Conservation (phyloP, 495 filamentous ascomycete genomes). For the Talaromyces ruber region DNA sequence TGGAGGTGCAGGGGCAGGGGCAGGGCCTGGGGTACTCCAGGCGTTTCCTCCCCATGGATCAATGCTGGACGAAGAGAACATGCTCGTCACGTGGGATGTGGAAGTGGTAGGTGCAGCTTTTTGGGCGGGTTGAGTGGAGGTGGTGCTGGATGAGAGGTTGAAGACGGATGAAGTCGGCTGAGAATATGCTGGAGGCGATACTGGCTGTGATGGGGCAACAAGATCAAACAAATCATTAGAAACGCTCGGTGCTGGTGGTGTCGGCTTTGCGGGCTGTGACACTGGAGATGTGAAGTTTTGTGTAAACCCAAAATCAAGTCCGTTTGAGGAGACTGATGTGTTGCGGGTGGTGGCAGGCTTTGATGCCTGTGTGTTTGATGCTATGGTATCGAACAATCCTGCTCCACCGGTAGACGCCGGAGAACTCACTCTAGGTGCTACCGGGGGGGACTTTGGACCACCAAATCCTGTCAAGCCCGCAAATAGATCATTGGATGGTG, state of each 20-base stretch:
- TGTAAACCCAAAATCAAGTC: constrained; percentile 45
- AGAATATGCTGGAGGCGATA: constrained; percentile 33
- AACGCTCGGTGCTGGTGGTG: constrained; percentile 28
- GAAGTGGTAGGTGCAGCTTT: constrained; percentile 31
- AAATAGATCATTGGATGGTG: constrained; percentile 61
- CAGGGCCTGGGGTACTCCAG: constrained; percentile 41
- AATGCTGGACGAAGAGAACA: constrained; percentile 23
- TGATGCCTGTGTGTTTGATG: constrained; percentile 42
- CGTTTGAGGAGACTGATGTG: constrained; percentile 37
- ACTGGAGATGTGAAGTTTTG: constrained; percentile 32
- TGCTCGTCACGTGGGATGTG: constrained; percentile 23
- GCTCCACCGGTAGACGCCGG: constrained; percentile 53
- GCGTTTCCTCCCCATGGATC: constrained; percentile 45
- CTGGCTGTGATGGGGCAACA: constrained; percentile 43
- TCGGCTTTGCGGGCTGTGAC: constrained; percentile 31
- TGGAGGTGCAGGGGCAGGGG: constrained; percentile 12
- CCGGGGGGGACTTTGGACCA: constrained; percentile 44
- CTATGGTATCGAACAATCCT: constrained; percentile 71
- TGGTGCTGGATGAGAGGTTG: constrained; percentile 54
- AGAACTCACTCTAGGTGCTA: constrained; percentile 44
- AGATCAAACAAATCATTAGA: constrained; percentile 77
- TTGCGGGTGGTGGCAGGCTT: constrained; percentile 30
- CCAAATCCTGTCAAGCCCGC: constrained; percentile 58
- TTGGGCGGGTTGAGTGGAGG: constrained; percentile 30
- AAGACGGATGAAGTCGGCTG: constrained; percentile 55